phyloP scores from a whole-genome alignment of 768 basidiomycete genomes.

The Tricholoma bakamatsutake region DNA sequence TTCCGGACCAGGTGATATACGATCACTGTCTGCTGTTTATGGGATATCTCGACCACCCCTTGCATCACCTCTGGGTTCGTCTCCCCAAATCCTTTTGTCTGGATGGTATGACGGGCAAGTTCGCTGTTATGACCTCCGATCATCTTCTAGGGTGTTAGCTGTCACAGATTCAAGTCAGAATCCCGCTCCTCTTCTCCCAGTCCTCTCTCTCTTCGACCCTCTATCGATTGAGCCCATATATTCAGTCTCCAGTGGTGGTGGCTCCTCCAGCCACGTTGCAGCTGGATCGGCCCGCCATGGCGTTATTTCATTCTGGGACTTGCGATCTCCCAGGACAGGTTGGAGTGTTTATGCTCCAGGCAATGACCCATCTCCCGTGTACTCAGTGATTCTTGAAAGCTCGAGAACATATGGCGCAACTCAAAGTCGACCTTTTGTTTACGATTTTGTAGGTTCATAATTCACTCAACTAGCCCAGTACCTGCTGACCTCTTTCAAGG shows the following conservation, averaged over 20 bases:
- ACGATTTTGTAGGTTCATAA: slow-evolving; percentile 54
- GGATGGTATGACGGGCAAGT: slow-evolving; percentile 82
- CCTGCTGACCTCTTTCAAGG: slow-evolving; percentile 26
- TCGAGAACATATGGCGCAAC: slow-evolving; percentile 77
- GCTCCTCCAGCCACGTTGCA: slow-evolving; percentile 56
- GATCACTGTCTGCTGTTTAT: slow-evolving; percentile 58
- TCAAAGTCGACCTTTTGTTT: slow-evolving; percentile 70
- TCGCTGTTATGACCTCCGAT: slow-evolving; percentile 70
- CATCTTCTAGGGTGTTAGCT: slow-evolving; percentile 24
- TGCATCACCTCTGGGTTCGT: slow-evolving; percentile 62
- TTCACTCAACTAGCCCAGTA: neutral
- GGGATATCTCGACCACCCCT: slow-evolving; percentile 57
- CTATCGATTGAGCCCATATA: slow-evolving; percentile 73
- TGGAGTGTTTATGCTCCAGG: slow-evolving; percentile 81
- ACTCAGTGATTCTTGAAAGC: slow-evolving; percentile 67
- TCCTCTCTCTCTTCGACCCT: slow-evolving; percentile 58
- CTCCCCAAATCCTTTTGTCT: slow-evolving; percentile 65
- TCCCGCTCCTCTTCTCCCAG: slow-evolving; percentile 43
- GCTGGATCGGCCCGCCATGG: slow-evolving; percentile 76
- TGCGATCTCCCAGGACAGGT: slow-evolving; percentile 52
- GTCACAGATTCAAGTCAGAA: slow-evolving; percentile 7
- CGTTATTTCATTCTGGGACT: slow-evolving; percentile 79
- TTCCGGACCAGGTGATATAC: slow-evolving; percentile 13
- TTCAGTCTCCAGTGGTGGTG: slow-evolving; percentile 69
- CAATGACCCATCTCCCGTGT: slow-evolving; percentile 76